Base-by-base conservation (phyloP, 139 green algal genomes). In the Chara braunii region DNA sequence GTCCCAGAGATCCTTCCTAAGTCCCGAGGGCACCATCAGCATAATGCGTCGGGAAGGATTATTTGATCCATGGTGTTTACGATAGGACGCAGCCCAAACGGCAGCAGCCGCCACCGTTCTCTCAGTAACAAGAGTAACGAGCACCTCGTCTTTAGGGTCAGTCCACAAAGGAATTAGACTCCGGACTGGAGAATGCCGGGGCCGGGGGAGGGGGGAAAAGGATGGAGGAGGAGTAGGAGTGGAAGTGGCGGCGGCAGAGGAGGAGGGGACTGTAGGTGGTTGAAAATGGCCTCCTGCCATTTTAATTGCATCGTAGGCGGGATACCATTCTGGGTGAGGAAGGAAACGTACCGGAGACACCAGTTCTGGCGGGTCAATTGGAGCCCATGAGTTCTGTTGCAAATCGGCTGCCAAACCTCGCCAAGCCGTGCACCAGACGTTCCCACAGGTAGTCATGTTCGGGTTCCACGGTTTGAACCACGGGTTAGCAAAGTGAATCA, bases 381-480 rank as follows among this genome's bases (percentile, higher is more conserved):
- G 63, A 43, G 45, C 32, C 63, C 63, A 72, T 23, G 22, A 24
- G 53, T 72, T 72, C 18, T 34, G 53, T 3, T 48, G 53, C 14
- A 72, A 11, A 9, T 52, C 63, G 22, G 35, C 18, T 22, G 63
- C 48, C 5, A 72, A 9, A n/a, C 34, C 26, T 12, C 53, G 28
- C 63, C 63, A 72, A 4, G 66, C 43, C 3, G 37, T 32, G 37
- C 56, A 71, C 63, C 63, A 72, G 4, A 72, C 24, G 8, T 55
- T 63, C n/a, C 33, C 63, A 52, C 33, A 28, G 57, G n/a, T n/a
- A n/a, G n/a, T n/a, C n/a, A n/a, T n/a, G n/a, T n/a, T n/a, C 9
- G 66, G 53, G 5, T 54, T 43, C 63, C 63, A 72, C 22, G 63
- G 63, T 35, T 72, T 72, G 51, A 68, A 64, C 63, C 63, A 72